Base-by-base conservation (phyloP, 352 stramenopile genomes). In the Pythium phragmitis region DNA sequence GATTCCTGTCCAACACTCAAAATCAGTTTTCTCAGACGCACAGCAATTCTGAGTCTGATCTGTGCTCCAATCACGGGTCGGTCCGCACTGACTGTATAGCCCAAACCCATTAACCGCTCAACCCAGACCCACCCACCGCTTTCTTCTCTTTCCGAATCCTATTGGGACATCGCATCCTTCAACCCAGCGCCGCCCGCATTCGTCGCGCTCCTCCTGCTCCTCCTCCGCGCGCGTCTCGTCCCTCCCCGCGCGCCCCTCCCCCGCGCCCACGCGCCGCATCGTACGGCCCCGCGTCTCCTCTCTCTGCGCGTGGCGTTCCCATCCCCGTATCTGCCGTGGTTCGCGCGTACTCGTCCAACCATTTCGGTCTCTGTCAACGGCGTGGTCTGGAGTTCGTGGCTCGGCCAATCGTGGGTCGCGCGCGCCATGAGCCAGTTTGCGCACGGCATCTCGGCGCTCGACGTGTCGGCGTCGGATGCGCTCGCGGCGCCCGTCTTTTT, bases 401-500 rank as follows among this genome's bases (percentile, higher is more conserved):
- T 88, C 26, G 75, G 77, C 52, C 77, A 74, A 53, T 72, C 71
- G 28, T 67, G 63, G 57, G 50, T 86, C 42, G 65, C 82, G 30
- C 69, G 59, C 52, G 77, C 69, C 57, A 94, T 94, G 85, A 81
- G 79, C 60, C 85, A 94, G 60, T 92, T 94, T 65, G 81, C 83
- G 39, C 83, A 94, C 65, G 85, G 85, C 26, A 94, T 94, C 63
- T 89, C 79, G 42, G 77, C 82, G 39, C 70, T 94, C 33, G 81
- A 91, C 58, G 71, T 84, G 42, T 64, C 76, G 41, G 57, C 72
- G 11, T 63, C 74, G 17, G 41, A 56, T n/a, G 64, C 69, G 21
- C 65, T 85, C 13, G 60, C 68, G 26, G 47, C 70, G 16, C 79
- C 78, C n/a, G 69, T 89, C 11, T 87, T 72, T 68, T 68, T 88